Base-by-base conservation (phyloP, 306 rosid genomes). In the Senna tora region DNA sequence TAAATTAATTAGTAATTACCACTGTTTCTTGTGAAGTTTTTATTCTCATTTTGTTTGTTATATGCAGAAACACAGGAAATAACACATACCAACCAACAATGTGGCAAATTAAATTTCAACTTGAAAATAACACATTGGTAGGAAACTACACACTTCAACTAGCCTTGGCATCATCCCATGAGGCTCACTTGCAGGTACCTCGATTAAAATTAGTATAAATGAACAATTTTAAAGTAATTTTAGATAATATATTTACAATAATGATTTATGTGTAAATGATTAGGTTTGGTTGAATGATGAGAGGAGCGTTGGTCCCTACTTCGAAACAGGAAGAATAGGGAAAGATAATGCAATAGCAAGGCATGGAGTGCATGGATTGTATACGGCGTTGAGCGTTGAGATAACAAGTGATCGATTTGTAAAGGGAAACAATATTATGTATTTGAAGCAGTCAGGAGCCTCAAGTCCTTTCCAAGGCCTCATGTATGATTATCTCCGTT, bases 401-500 rank as follows among this genome's bases (percentile, higher is more conserved):
- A 32, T 91, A 7, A 22, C 67, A 7, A 83, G 92, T 9, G 0
- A 54, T 68, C 67, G 34, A 9, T 75, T 86, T 11, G 53, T 15
- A 0, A 2, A 64, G 43, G 97, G 98, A 76, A 75, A 10, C 3
- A 93, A 93, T 75, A 73, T 50, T 5, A 56, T 93, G 66, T 86
- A 72, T 80, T 77, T 93, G 17, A 83, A 70, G 52, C 97, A 93
- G 68, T 9, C 90, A 53, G 85, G 69, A 76, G 63, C 19, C 4
- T 0, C 0, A 6, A 4, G n/a, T 25, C 20, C 81, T 46, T 91
- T 86, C 10, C 5, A 55, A 33, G 97, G 96, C 14, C 76, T 86
- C 15, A 80, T 93, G 93, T 93, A 93, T 76, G 98, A 93, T 59
- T 93, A 93, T 75, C 65, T 91, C 16, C 89, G 98, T 63, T 72